These are phyloP conservation scores for Colletotrichum sp. DNA, from an alignment of 2,329 filamentous ascomycete species.

Conservation along the genomic window DNA sequence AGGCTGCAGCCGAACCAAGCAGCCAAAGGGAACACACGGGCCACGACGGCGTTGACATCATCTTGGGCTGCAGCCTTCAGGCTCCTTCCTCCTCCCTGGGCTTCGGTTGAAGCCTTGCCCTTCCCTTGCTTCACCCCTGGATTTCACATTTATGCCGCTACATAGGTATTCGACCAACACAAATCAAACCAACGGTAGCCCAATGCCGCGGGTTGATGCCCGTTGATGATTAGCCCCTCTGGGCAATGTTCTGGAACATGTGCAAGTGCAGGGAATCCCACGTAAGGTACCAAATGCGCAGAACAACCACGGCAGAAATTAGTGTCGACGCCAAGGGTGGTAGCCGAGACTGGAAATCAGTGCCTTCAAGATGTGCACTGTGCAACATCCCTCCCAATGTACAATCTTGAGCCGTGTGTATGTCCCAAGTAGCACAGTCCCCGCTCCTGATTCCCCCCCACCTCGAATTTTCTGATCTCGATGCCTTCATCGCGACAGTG, in stretches of 20 bases:
- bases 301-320: not conserved
- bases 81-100: not conserved
- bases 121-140: not conserved
- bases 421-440: not conserved
- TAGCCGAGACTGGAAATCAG: not conserved
- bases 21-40: no score
- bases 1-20: not conserved
- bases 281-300: not conserved
- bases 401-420: not conserved
- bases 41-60: not conserved
- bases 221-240: not conserved
- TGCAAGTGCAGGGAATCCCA: not conserved
- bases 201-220: not conserved
- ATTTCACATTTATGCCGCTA: not conserved
- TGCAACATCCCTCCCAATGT: accelerated
- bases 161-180: no score
- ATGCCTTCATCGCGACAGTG: constrained; percentile 3
- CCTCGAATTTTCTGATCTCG: constrained; percentile 16
- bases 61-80: not conserved
- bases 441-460: constrained; percentile 2
- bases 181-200: not conserved
- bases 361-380: not conserved
- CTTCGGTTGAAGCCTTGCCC: not conserved
- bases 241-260: constrained; percentile 10
- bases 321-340: not conserved